A percentile compares a stretch with the other conserved stretches of the same genome.
Evolutionary conservation across 257 asterid species (phyloP).

Genomic region (Linderniella brevidens): DNA sequence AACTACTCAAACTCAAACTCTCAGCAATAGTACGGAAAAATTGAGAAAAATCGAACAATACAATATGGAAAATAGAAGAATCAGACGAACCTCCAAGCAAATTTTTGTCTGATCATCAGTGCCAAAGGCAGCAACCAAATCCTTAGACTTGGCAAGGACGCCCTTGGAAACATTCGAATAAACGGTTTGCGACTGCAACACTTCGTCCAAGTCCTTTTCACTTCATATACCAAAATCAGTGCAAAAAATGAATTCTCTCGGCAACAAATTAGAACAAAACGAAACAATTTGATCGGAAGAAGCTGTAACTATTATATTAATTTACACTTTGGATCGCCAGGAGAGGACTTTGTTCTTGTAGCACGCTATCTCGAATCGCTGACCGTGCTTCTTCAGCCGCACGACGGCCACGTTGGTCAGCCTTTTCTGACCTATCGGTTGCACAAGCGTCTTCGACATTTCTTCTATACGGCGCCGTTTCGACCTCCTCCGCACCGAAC

Average conservation of each 20-base stretch:
- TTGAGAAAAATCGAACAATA: not conserved
- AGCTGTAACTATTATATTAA: not conserved
- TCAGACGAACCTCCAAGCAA: slow-evolving; percentile 52
- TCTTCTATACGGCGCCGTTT: slow-evolving; percentile 11
- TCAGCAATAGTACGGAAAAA: too few species aligned
- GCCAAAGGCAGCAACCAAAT: slow-evolving; percentile 64
- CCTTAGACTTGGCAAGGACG: slow-evolving; percentile 74
- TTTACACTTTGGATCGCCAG: slow-evolving; percentile 84
- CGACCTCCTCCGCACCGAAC: too few species aligned
- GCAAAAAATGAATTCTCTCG: too few species aligned
- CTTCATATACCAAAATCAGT: slow-evolving; percentile 17
- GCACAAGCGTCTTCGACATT: slow-evolving; percentile 79
- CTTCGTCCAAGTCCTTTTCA: slow-evolving; percentile 95
- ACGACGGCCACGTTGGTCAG: slow-evolving; percentile 93
- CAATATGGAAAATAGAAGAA: slow-evolving; percentile 1
- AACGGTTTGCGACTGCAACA: slow-evolving; percentile 81
- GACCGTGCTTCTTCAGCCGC: slow-evolving; percentile 80
- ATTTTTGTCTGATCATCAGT: slow-evolving; percentile 67
- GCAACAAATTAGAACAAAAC: not conserved
- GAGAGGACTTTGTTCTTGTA: slow-evolving; percentile 96
- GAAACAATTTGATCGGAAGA: not conserved
- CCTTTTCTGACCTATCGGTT: slow-evolving; percentile 90
- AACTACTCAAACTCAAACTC: too few species aligned
- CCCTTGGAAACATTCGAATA: slow-evolving; percentile 89
- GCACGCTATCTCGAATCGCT: slow-evolving; percentile 88